Conservation (phyloP, 805 yeast genomes). For the Starmerella floris region DNA sequence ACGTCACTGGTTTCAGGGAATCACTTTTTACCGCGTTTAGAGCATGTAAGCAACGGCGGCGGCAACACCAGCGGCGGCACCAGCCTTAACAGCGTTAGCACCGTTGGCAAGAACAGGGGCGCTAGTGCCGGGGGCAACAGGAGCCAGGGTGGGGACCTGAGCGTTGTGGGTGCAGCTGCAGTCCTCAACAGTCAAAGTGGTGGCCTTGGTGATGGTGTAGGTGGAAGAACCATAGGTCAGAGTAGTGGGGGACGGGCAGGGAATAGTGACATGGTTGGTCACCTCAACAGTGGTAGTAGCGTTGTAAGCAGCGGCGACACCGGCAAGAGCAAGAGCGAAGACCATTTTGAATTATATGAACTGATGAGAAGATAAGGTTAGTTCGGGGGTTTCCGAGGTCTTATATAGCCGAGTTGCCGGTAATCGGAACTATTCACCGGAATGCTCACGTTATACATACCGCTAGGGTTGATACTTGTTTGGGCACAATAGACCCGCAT, state of each 20-base stretch:
- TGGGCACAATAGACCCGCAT: background rate
- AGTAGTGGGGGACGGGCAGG: conserved; percentile 16
- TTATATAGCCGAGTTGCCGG: background rate
- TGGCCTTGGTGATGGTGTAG: conserved; percentile 16
- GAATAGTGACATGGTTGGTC: conserved; percentile 15
- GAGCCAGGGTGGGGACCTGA: conserved; percentile 1
- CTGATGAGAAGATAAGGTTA: background rate
- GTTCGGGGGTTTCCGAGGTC: background rate
- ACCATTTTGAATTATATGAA: conserved; percentile 8
- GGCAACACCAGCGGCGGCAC: conserved; percentile 20
- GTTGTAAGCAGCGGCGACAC: conserved; percentile 11
- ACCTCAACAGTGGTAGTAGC: conserved; percentile 13
- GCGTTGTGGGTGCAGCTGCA: conserved; percentile 15
- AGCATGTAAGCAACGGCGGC: conserved; percentile 18
- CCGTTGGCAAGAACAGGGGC: conserved; percentile 16
- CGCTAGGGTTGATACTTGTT: background rate
- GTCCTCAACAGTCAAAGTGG: conserved; percentile 17
- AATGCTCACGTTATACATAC: no score
- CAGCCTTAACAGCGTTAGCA: conserved; percentile 14
- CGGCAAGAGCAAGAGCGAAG: conserved; percentile 16
- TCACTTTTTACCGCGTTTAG: conserved; percentile 11
- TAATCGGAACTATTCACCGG: background rate
- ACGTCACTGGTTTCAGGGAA: no score
- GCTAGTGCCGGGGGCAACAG: conserved; percentile 1
- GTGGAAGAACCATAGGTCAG: conserved; percentile 14